Conservation (phyloP, 1,139 yeast species). For the Barnettozyma hawaiiensis region DNA sequence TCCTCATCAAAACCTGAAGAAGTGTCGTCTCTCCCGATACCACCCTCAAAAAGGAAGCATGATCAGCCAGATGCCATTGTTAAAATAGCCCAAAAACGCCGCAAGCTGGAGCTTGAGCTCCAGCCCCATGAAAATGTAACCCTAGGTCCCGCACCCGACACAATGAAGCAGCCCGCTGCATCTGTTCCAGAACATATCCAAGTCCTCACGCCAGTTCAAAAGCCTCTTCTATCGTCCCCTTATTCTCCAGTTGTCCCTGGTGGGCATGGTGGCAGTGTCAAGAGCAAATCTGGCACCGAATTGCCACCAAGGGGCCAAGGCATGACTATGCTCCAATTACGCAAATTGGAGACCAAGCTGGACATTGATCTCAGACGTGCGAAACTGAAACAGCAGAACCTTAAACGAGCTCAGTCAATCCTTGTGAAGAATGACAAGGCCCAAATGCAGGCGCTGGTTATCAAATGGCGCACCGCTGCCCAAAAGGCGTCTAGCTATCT, state of each 20-base stretch:
- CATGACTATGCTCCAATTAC: slow-evolving; percentile 5
- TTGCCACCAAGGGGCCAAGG: slow-evolving; percentile 14
- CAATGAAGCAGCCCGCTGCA: slow-evolving; percentile 13
- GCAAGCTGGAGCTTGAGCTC: slow-evolving; percentile 14
- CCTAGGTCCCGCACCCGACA: background rate
- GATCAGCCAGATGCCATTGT: background rate
- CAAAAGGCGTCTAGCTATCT: slow-evolving; percentile 40
- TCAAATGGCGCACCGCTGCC: slow-evolving; percentile 41
- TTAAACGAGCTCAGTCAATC: slow-evolving; percentile 34
- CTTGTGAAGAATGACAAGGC: slow-evolving; percentile 25
- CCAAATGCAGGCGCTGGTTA: slow-evolving; percentile 29
- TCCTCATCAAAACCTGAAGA: background rate
- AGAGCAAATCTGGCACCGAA: background rate
- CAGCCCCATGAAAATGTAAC: slow-evolving; percentile 8
- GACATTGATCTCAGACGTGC: slow-evolving; percentile 27
- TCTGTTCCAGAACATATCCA: slow-evolving; percentile 15
- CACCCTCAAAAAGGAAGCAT: background rate
- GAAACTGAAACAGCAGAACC: slow-evolving; percentile 27
- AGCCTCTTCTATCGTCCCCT: slow-evolving; percentile 14
- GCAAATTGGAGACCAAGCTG: slow-evolving; percentile 21
- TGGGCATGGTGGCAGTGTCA: background rate
- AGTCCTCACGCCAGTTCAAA: slow-evolving; percentile 8
- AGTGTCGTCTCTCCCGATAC: background rate
- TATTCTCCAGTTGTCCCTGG: background rate
- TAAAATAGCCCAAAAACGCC: slow-evolving; percentile 12